Evolutionary conservation across 768 basidiomycete genomes (phyloP), one percentile per base, ranked within the genome.

Genomic region (Rhodocollybia butyracea): DNA sequence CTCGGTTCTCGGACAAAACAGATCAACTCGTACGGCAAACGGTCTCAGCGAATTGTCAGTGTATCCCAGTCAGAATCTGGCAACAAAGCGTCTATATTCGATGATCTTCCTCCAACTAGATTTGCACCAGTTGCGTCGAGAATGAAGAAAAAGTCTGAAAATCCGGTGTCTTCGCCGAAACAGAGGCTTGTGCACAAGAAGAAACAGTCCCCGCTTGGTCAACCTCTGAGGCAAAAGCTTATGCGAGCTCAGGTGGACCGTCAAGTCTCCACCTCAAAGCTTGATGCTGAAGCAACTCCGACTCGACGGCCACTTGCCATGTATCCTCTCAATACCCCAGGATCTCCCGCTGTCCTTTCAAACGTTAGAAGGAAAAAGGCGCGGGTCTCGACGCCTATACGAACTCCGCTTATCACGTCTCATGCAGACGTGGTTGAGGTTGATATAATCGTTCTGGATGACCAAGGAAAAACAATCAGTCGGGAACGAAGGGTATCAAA

Each of bases 361-460:
- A 68, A 59, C 41, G 61, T 59, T 57, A 29, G 57, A 58, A 62
- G 60, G 59, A 59, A 64, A 69, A 63, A 68, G 63, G 34, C 36
- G 53, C 29, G 31, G 24, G 24, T 17, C 22, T 45, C 64, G 34
- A 57, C 60, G 41, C 56, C 63, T 3, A 71, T 68, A 54, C 50
- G 57, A 34, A 67, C 62, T 2, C 66, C 69, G n/a, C 59, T 64
- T 10, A 22, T 46, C 57, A 76, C 63, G 72, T 68, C 64, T 70
- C 76, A 6, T 70, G 71, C 38, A 72, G 79, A 82, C 1, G 66
- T 80, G 19, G 76, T 89, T 12, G 76, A 83, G 38, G 72, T 89
- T 47, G 86, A 91, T 43, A 90, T 91, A 48, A 71, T 84, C 34
- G 72, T 88, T 32, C 54, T 90, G 22, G 88, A 91, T 64, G 76